These are phyloP conservation scores for Venturiaceae sp. DNA, from an alignment of 2,329 filamentous ascomycete genomes.

Conservation along the genomic window DNA sequence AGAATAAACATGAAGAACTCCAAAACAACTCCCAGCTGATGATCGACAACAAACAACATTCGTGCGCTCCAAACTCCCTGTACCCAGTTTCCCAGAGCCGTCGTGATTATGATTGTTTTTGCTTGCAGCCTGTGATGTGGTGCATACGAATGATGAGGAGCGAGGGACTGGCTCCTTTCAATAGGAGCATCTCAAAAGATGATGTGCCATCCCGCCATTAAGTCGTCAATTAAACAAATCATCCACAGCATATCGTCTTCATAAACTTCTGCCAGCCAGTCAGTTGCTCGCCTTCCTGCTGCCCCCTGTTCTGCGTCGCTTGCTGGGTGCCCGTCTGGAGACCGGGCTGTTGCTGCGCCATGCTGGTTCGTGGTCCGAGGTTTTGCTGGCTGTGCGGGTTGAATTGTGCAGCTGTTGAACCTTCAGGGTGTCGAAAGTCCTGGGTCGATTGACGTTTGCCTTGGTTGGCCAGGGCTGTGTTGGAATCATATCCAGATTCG, in stretches of 20 bases:
- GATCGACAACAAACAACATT: not conserved
- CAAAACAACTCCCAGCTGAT: not conserved
- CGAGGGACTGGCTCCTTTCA: not conserved
- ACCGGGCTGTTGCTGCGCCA: not conserved
- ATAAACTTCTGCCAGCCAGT: slow-evolving; percentile 85
- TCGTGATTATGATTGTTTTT: not conserved
- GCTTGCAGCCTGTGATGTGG: not conserved
- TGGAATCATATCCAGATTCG: slow-evolving; percentile 16
- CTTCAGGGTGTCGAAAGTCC: slow-evolving; percentile 76
- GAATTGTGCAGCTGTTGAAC: slow-evolving; percentile 91
- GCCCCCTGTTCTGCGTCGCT: slow-evolving; percentile 43
- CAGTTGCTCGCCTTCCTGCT: slow-evolving; percentile 58
- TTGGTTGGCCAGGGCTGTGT: slow-evolving; percentile 28
- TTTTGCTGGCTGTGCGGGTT: slow-evolving; percentile 83
- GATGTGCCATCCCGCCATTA: not conserved
- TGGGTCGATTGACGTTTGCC: slow-evolving; percentile 52
- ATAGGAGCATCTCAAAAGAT: not conserved
- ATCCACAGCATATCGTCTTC: slow-evolving; percentile 85
- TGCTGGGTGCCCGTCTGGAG: slow-evolving; percentile 23
- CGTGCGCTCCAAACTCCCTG: not conserved
- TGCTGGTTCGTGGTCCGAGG: slow-evolving; percentile 40
- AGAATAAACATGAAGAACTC: not conserved
- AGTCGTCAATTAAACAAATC: slow-evolving; percentile 10
- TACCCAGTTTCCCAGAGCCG: not conserved
- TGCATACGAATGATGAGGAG: not conserved